A percentile compares a stretch with the other conserved stretches of the same genome.
These are phyloP conservation scores for Russula olivacea DNA, from an alignment of 768 basidiomycete genomes.

Conservation along the genomic window DNA sequence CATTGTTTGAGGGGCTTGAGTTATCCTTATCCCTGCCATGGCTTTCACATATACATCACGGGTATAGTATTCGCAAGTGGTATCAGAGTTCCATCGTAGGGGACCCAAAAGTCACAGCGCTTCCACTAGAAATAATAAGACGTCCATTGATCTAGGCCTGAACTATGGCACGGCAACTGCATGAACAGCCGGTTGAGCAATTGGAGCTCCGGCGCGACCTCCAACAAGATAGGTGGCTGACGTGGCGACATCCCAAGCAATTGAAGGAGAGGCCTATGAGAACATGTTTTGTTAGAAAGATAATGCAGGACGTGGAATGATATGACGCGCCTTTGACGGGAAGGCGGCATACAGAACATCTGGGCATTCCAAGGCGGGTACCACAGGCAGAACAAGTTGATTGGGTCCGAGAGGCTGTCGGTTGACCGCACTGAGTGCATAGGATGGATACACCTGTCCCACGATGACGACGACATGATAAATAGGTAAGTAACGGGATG, in stretches of 20 bases:
- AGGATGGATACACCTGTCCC: constrained; percentile 30
- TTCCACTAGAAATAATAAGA: not conserved
- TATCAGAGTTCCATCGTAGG: not conserved
- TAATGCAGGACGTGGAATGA: not conserved
- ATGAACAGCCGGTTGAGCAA: constrained; percentile 68
- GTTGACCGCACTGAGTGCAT: constrained; percentile 24
- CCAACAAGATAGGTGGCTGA: constrained; percentile 65
- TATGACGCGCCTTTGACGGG: constrained; percentile 58
- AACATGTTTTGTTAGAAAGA: not conserved
- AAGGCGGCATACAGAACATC: constrained; percentile 69
- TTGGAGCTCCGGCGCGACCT: constrained; percentile 42
- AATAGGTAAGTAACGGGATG: not conserved
- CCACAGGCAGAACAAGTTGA: constrained; percentile 41
- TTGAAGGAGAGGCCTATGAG: constrained; percentile 50
- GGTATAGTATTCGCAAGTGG: not conserved
- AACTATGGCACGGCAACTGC: constrained; percentile 38
- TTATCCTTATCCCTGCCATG: too few species aligned
- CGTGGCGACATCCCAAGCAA: constrained; percentile 57
- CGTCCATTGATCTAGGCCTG: not conserved
- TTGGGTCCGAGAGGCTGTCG: constrained; percentile 42
- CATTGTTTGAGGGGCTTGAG: not conserved
- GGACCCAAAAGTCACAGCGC: not conserved
- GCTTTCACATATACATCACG: not conserved
- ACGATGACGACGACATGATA: not conserved
- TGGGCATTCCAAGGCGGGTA: constrained; percentile 40